A percentile compares a stretch with the other conserved stretches of the same genome.
phyloP scores from a whole-genome alignment of 306 rosid species.

The Geum urbanum region DNA sequence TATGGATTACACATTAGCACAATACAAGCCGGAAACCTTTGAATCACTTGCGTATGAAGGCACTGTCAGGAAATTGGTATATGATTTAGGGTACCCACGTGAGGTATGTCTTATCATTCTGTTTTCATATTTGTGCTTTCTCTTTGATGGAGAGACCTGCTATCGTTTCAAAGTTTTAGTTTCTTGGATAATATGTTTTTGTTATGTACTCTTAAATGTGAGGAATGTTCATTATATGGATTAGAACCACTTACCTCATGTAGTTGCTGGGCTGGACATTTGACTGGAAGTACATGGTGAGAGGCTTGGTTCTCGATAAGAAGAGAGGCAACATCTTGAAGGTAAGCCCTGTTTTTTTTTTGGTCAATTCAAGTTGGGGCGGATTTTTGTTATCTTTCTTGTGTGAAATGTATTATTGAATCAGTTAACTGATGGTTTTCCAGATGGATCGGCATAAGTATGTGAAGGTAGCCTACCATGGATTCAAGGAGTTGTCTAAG shows the following conservation, averaged over 20 bases:
- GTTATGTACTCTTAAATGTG: background rate
- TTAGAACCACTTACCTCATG: constrained; percentile 28
- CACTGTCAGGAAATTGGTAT: constrained; percentile 78
- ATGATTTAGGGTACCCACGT: constrained; percentile 72
- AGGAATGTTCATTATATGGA: constrained; percentile 21
- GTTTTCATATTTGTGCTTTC: constrained; percentile 19
- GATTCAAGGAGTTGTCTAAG: constrained; percentile 83
- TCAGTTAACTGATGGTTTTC: constrained; percentile 21
- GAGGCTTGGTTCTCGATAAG: constrained; percentile 98
- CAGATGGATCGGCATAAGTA: constrained; percentile 99
- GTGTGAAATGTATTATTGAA: constrained; percentile 15
- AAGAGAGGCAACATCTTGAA: constrained; percentile 95
- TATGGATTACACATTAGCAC: constrained; percentile 99
- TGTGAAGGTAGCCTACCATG: constrained; percentile 98
- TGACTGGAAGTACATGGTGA: constrained; percentile 94
- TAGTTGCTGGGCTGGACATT: constrained; percentile 86
- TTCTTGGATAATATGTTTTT: background rate
- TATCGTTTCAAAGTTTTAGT: background rate
- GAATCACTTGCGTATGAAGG: constrained; percentile 96
- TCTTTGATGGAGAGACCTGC: background rate
- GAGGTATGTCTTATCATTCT: constrained; percentile 53
- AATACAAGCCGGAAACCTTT: constrained; percentile 93
- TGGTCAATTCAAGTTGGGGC: constrained; percentile 6
- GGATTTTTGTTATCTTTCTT: constrained; percentile 4
- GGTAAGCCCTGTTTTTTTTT: constrained; percentile 37